These are phyloP conservation scores for Leishmania major DNA, from an alignment of 208 protist genomes.

Conservation along the genomic window DNA sequence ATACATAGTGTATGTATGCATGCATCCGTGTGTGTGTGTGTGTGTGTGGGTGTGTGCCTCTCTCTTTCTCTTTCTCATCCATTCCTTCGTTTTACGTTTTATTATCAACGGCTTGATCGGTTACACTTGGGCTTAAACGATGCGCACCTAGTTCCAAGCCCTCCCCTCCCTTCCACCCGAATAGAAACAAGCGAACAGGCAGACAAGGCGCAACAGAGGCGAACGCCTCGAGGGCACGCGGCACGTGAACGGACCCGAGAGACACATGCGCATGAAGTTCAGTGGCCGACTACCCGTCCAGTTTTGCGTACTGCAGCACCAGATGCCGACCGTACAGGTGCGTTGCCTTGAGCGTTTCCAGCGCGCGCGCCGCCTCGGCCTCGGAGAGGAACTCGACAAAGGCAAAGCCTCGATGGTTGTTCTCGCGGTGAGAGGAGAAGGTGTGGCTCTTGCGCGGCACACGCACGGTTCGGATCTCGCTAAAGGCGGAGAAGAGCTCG, in stretches of 20 bases:
- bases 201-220: background rate
- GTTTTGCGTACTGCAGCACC: slow-evolving; percentile 95
- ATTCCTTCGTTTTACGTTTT: background rate
- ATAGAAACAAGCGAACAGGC: background rate
- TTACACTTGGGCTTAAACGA: background rate
- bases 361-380: slow-evolving; percentile 94
- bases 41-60: background rate
- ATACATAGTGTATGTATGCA: background rate
- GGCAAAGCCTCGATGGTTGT: slow-evolving; percentile 96
- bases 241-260: background rate
- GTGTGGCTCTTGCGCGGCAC: slow-evolving; percentile 95
- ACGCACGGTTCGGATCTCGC: slow-evolving; percentile 95
- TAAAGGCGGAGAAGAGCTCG: slow-evolving; percentile 96
- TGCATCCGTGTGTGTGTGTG: background rate
- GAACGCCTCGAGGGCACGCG: background rate
- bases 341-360: slow-evolving; percentile 90
- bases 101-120: background rate
- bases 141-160: no score
- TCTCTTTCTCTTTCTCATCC: background rate
- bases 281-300: slow-evolving; percentile 57
- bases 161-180: background rate
- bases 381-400: slow-evolving; percentile 98
- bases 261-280: background rate
- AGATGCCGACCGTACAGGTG: slow-evolving; percentile 99
- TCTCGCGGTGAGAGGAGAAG: slow-evolving; percentile 80